These are phyloP conservation scores for Kockovaella imperatae DNA, from an alignment of 768 basidiomycete genomes.

Conservation along the genomic window DNA sequence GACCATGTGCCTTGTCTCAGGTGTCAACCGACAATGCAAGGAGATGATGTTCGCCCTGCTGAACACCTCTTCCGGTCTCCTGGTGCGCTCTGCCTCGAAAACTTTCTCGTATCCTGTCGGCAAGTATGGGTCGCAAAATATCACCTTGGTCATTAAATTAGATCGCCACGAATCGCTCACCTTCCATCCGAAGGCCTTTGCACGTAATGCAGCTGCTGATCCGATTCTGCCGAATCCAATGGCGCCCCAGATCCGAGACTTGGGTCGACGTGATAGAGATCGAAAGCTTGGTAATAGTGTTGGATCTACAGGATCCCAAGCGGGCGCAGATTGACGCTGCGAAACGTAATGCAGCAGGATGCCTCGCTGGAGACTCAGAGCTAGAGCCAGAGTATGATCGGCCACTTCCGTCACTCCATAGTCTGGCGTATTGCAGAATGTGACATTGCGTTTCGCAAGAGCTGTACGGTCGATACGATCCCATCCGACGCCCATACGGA, in stretches of 20 bases:
- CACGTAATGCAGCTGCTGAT: conserved; percentile 1
- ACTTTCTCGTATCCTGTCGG: no score
- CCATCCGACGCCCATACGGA: no score
- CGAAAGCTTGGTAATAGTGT: neutral
- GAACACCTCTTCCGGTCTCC: conserved; percentile 41
- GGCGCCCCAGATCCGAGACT: neutral
- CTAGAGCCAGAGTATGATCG: conserved; percentile 1
- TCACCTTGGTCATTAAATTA: no score
- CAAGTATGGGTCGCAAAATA: no score
- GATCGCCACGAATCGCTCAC: neutral
- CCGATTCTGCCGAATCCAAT: conserved; percentile 3
- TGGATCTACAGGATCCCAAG: neutral
- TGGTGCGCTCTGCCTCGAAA: no score
- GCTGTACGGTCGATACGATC: no score
- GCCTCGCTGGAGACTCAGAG: conserved; percentile 1
- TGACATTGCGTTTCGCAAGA: no score
- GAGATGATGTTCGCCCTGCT: conserved; percentile 38
- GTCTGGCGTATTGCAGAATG: no score
- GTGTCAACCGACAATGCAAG: conserved; percentile 43
- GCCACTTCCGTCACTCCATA: conserved; percentile 2
- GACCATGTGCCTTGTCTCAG: conserved; percentile 35
- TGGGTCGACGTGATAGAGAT: neutral
- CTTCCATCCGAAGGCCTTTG: conserved; percentile 1
- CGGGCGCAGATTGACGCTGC: neutral
- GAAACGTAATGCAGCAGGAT: conserved; percentile 1